These are phyloP conservation scores for Lentinus polychrous DNA, from an alignment of 1,284 basidiomycete genomes.

Conservation along the genomic window DNA sequence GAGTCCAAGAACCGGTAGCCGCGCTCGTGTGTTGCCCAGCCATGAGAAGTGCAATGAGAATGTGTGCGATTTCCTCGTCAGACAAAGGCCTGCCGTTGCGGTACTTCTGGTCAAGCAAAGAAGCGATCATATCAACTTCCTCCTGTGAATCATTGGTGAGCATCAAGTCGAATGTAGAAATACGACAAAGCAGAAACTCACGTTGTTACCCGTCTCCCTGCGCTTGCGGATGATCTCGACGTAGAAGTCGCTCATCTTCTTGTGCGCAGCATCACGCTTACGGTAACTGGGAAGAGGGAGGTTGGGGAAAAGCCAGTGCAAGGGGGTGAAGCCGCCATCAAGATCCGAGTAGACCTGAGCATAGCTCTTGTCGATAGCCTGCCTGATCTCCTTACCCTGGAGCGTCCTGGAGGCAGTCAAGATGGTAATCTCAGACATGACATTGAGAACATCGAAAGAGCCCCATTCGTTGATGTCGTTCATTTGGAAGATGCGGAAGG, in stretches of 20 bases:
- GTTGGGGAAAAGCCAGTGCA: slow-evolving; percentile 95
- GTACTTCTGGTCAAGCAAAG: slow-evolving; percentile 83
- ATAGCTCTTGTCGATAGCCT: slow-evolving; percentile 75
- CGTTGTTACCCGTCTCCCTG: slow-evolving; percentile 44
- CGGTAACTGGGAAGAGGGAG: slow-evolving; percentile 89
- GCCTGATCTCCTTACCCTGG: slow-evolving; percentile 88
- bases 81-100: slow-evolving; percentile 75
- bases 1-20: slow-evolving; percentile 86
- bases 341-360: slow-evolving; percentile 86
- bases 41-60: slow-evolving; percentile 95
- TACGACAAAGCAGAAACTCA: slow-evolving; percentile 14
- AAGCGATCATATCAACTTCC: slow-evolving; percentile 91
- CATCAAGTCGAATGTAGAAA: slow-evolving; percentile 1
- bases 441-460: slow-evolving; percentile 65
- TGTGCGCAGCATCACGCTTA: slow-evolving; percentile 83
- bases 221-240: slow-evolving; percentile 82
- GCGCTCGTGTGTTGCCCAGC: slow-evolving; percentile 98
- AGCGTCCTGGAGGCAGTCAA: slow-evolving; percentile 90
- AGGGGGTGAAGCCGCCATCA: slow-evolving; percentile 87
- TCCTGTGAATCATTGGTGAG: slow-evolving; percentile 20
- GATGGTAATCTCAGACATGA: slow-evolving; percentile 91
- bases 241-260: slow-evolving; percentile 94
- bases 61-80: slow-evolving; percentile 94
- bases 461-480: slow-evolving; percentile 68
- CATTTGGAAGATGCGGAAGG: slow-evolving; percentile 56